Evolutionary conservation across 1,139 yeast genomes (phyloP), one percentile per base, ranked within the genome.

Genomic region (Taiozyma sp.): DNA sequence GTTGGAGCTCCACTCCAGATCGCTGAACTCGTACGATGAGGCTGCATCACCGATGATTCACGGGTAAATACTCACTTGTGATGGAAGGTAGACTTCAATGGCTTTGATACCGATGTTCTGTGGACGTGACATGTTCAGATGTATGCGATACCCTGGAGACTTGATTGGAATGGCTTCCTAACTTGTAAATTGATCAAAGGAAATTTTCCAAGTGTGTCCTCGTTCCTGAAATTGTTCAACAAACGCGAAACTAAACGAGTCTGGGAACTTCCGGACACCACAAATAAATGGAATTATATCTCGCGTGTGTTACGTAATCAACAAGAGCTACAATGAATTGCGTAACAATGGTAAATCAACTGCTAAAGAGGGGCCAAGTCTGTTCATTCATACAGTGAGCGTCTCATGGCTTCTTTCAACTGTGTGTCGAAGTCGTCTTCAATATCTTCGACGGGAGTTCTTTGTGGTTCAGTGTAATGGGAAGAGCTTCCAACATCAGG

Each of bases 91-190:
- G 52, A 90, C 79, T 73, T 93, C 97, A 63, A 93, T 81, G 69
- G 95, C 99, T 71, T 93, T 93, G 74, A 93, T 93, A 75, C 99
- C 99, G 65, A 93, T 80, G 77, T 93, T 92, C 68, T 80, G 80
- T 51, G 93, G 88, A 48, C 64, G 64, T 34, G 57, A 54, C 62
- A 59, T 58, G 29, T 30, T 48, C 24, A 8, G 8, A 19, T 16
- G 14, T 30, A n/a, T 32, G 43, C 10, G 14, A 34, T 43, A 19
- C 34, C 39, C 30, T 23, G 27, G 14, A 34, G 23, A 29, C n/a
- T 29, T 16, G 24, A 16, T 12, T 22, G 24, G 29, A 30, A 32
- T 22, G 34, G 40, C 39, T 34, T 16, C 46, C 34, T 19, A 19
- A 40, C 13, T 10, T 29, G 22, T 22, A 32, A 16, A 38, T 14